Percentiles rank a stretch among this genome's conserved stretches.
Evolutionary conservation across 2,329 filamentous ascomycete genomes (phyloP).

Genomic region (Penicillium aurantiogriseum): DNA sequence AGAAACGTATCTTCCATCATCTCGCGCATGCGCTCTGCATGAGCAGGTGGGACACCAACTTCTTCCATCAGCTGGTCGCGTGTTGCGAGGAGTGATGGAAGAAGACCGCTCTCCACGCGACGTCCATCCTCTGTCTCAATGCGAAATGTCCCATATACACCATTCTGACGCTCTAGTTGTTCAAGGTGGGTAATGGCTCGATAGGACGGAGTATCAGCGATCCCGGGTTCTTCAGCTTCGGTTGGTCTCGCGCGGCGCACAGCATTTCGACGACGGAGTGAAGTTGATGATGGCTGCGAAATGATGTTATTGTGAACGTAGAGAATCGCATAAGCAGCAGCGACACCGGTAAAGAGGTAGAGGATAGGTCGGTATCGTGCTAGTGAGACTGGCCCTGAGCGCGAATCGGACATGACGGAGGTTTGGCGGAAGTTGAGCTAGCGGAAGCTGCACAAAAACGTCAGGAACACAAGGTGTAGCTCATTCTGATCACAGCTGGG

Average conservation of each 20-base stretch:
- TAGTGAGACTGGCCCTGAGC: conserved; percentile 32
- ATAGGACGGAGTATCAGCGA: conserved; percentile 35
- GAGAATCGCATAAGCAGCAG: conserved; percentile 43
- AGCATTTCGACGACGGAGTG: conserved; percentile 42
- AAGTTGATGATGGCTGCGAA: conserved; percentile 24
- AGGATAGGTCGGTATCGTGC: conserved; percentile 43
- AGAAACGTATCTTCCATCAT: conserved; percentile 47
- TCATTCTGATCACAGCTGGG: conserved; percentile 14
- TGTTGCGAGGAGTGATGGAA: conserved; percentile 44
- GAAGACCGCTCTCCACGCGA: conserved; percentile 41
- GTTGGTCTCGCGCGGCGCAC: conserved; percentile 38
- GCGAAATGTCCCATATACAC: conserved; percentile 44
- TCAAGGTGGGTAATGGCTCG: conserved; percentile 42
- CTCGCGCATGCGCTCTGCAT: conserved; percentile 43
- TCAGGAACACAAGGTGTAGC: conserved; percentile 13
- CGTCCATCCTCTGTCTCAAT: conserved; percentile 44
- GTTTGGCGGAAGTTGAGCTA: conserved; percentile 21
- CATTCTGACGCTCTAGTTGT: conserved; percentile 41
- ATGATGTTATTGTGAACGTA: conserved; percentile 39
- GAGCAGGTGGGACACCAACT: conserved; percentile 37
- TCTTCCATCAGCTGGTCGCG: conserved; percentile 44
- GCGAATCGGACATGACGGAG: conserved; percentile 34
- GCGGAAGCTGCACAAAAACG: conserved; percentile 15
- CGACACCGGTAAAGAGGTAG: conserved; percentile 44
- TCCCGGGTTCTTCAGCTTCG: conserved; percentile 24